These are phyloP conservation scores for Dendrobium huoshanense DNA, from an alignment of 106 monocot genomes.

Conservation along the genomic window DNA sequence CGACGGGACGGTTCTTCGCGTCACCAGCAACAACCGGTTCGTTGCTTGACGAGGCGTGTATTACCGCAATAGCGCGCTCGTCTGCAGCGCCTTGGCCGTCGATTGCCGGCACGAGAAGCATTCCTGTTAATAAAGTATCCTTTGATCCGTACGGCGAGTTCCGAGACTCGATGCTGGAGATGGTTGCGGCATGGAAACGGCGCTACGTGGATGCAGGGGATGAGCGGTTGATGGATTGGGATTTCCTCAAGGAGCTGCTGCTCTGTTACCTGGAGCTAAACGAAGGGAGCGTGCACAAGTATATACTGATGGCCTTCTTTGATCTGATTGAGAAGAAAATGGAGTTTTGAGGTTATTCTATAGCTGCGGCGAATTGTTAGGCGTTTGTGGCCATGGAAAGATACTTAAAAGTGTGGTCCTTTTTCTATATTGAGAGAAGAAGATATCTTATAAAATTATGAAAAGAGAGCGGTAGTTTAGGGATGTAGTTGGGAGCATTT, in stretches of 20 bases:
- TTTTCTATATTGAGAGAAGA: too few species aligned
- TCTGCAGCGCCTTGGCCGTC: not conserved
- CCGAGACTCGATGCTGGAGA: constrained; percentile 47
- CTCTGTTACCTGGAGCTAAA: constrained; percentile 31
- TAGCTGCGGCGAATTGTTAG: too few species aligned
- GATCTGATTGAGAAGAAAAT: constrained; percentile 11
- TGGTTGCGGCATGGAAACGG: constrained; percentile 29
- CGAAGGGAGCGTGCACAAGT: constrained; percentile 20
- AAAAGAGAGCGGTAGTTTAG: too few species aligned
- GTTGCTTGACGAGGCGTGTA: not conserved
- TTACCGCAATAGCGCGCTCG: not conserved
- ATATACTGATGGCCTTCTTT: constrained; percentile 25
- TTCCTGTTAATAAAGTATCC: constrained; percentile 30
- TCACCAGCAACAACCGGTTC: constrained; percentile 8
- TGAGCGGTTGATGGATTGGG: constrained; percentile 18
- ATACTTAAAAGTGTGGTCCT: too few species aligned
- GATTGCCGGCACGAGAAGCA: constrained; percentile 4
- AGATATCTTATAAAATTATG: too few species aligned
- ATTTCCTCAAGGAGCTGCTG: constrained; percentile 38
- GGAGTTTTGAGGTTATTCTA: constrained; percentile 6
- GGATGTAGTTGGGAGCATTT: too few species aligned
- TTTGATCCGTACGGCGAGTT: constrained; percentile 31
- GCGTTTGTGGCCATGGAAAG: too few species aligned
- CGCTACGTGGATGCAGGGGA: not conserved
- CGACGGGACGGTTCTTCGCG: constrained; percentile 26